Conservation (phyloP, 148 eudicot species). For the Suaeda aralocaspica region DNA sequence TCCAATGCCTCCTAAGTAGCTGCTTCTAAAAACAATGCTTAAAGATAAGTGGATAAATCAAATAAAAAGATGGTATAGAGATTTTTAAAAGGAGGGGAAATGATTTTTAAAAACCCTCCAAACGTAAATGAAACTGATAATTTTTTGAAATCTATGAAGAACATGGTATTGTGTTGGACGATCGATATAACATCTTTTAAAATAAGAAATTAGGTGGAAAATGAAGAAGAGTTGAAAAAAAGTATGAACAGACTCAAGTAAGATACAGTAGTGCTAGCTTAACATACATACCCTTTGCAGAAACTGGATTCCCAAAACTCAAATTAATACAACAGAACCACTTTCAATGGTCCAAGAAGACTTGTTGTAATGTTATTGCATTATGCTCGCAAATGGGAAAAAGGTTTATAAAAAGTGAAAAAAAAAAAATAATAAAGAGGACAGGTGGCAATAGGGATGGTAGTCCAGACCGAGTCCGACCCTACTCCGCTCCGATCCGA, state of each 20-base stretch:
- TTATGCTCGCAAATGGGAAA: too few species aligned
- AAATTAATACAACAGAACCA: not conserved
- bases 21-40: not conserved
- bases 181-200: not conserved
- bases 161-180: not conserved
- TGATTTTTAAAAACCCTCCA: not conserved
- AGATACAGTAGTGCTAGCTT: too few species aligned
- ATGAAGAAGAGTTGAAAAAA: not conserved
- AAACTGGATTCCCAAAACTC: not conserved
- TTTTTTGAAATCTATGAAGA: slow-evolving; percentile 12
- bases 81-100: not conserved
- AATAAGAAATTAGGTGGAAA: not conserved
- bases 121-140: not conserved
- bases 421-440: too few species aligned
- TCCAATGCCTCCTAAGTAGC: not conserved
- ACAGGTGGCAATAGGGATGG: too few species aligned
- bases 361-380: too few species aligned
- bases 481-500: too few species aligned
- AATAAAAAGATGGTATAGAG: not conserved
- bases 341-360: not conserved
- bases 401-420: too few species aligned
- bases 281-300: too few species aligned
- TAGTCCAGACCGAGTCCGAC: too few species aligned
- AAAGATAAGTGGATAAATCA: not conserved
- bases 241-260: not conserved